Evolutionary conservation across 2,329 filamentous ascomycete genomes (phyloP).

Genomic region (Colletotrichum filicis): DNA sequence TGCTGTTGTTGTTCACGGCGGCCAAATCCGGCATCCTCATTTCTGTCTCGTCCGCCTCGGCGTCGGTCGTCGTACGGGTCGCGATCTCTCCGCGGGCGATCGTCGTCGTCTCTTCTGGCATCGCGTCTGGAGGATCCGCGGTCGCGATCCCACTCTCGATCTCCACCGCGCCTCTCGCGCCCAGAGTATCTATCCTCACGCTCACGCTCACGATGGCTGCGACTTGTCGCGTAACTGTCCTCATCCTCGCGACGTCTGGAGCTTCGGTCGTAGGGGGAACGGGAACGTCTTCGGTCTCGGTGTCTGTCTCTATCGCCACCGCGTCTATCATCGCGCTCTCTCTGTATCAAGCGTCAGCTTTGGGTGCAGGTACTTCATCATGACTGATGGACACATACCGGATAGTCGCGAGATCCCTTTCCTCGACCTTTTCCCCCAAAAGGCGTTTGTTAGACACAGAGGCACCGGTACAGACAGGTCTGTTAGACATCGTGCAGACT

Average conservation of each 20-base stretch:
- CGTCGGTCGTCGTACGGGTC: constrained; percentile 63
- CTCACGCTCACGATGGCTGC: constrained; percentile 91
- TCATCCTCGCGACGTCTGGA: constrained; percentile 78
- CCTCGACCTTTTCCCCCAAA: constrained; percentile 31
- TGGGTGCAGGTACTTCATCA: neutral
- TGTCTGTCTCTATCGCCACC: constrained; percentile 50
- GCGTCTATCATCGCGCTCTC: constrained; percentile 49
- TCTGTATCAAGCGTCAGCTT: constrained; percentile 27
- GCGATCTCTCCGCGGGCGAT: constrained; percentile 67
- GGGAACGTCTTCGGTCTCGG: constrained; percentile 79
- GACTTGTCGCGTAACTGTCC: constrained; percentile 92
- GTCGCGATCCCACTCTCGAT: constrained; percentile 83
- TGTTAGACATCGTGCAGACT: neutral
- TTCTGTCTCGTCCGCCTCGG: constrained; percentile 59
- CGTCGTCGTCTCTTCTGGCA: constrained; percentile 74
- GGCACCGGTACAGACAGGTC: neutral
- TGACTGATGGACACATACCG: constrained; percentile 14
- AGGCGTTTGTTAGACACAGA: constrained; percentile 23
- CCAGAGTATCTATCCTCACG: constrained; percentile 91
- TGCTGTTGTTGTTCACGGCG: constrained; percentile 61
- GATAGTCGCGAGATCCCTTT: constrained; percentile 36
- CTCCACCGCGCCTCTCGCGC: constrained; percentile 62
- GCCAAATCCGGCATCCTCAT: constrained; percentile 47
- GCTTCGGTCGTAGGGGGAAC: constrained; percentile 81
- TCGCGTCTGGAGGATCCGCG: constrained; percentile 70